Percentiles rank a stretch among this genome's conserved stretches.
These are phyloP conservation scores for Gliomastix tumulicola DNA, from an alignment of 2,329 filamentous ascomycete species.

Conservation along the genomic window DNA sequence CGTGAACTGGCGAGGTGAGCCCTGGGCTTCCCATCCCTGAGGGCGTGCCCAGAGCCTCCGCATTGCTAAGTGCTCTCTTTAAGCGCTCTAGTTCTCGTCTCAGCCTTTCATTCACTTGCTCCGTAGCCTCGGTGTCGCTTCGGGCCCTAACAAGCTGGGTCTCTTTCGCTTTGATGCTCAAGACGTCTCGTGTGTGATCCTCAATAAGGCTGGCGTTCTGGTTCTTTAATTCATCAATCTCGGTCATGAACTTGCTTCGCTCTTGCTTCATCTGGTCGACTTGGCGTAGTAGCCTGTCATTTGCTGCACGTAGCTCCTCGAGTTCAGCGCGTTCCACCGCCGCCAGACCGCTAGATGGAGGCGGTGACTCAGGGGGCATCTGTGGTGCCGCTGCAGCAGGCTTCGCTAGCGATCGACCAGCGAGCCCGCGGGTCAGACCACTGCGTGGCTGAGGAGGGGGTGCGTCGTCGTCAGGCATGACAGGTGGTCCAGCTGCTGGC, in stretches of 20 bases:
- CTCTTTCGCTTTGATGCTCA: conserved; percentile 97
- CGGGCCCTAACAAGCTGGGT: conserved; percentile 90
- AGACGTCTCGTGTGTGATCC: conserved; percentile 89
- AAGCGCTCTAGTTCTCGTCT: conserved; percentile 85
- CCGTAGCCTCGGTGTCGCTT: conserved; percentile 82
- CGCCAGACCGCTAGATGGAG: conserved; percentile 59
- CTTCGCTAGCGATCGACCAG: conserved; percentile 78
- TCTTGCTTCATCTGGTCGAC: conserved; percentile 79
- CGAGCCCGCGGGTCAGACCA: conserved; percentile 70
- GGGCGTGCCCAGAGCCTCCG: conserved; percentile 40
- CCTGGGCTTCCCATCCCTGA: conserved; percentile 16
- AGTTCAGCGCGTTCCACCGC: conserved; percentile 86
- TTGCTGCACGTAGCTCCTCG: conserved; percentile 77
- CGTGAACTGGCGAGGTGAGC: conserved; percentile 43
- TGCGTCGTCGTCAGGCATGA: conserved; percentile 48
- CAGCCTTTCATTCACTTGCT: conserved; percentile 77
- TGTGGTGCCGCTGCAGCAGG: conserved; percentile 48
- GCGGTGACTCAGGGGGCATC: conserved; percentile 46
- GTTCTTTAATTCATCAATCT: conserved; percentile 91
- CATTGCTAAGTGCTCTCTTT: conserved; percentile 72
- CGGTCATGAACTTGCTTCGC: conserved; percentile 71
- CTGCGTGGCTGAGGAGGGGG: conserved; percentile 56
- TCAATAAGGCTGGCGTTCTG: conserved; percentile 96
- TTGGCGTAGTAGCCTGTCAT: conserved; percentile 68
- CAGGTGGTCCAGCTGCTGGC: conserved; percentile 35